phyloP scores from a whole-genome alignment of 2,329 filamentous ascomycete genomes.

The Magnaporthiopsis rhizophila region DNA sequence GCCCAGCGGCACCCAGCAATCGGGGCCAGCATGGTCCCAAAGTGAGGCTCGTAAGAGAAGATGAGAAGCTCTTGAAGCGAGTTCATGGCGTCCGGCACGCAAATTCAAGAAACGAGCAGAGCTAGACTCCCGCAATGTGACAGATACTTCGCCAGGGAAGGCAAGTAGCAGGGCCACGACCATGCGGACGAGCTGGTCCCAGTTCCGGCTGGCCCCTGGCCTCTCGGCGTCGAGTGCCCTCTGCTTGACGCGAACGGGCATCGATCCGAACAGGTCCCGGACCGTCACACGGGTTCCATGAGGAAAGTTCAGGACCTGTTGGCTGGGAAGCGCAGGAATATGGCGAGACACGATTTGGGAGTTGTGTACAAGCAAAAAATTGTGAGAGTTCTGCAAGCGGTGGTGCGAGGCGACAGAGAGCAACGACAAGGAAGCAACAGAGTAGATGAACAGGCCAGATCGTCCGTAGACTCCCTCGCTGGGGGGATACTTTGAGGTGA shows the following conservation, averaged over 20 bases:
- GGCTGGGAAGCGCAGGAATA: conserved; percentile 49
- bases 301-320: conserved; percentile 43
- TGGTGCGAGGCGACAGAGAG: conserved; percentile 70
- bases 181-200: conserved; percentile 52
- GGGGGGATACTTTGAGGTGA: conserved; percentile 65
- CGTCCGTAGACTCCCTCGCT: conserved; percentile 49
- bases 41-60: conserved; percentile 61
- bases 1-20: conserved; percentile 62
- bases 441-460: conserved; percentile 69
- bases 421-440: conserved; percentile 67
- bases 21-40: conserved; percentile 40
- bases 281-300: conserved; percentile 73
- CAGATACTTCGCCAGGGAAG: conserved; percentile 48
- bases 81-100: background rate
- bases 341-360: conserved; percentile 58
- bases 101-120: conserved; percentile 1
- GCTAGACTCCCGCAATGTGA: conserved; percentile 49
- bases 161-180: conserved; percentile 61
- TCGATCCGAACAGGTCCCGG: conserved; percentile 76
- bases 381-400: conserved; percentile 48
- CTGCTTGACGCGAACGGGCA: conserved; percentile 85
- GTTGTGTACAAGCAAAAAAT: conserved; percentile 62
- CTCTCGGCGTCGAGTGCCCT: conserved; percentile 48
- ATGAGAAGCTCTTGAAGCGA: conserved; percentile 23
- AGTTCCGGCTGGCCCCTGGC: conserved; percentile 50